A percentile compares a stretch with the other conserved stretches of the same genome.
These are phyloP conservation scores for Dipteronia sinensis DNA, from an alignment of 345 rosid species.

Conservation along the genomic window DNA sequence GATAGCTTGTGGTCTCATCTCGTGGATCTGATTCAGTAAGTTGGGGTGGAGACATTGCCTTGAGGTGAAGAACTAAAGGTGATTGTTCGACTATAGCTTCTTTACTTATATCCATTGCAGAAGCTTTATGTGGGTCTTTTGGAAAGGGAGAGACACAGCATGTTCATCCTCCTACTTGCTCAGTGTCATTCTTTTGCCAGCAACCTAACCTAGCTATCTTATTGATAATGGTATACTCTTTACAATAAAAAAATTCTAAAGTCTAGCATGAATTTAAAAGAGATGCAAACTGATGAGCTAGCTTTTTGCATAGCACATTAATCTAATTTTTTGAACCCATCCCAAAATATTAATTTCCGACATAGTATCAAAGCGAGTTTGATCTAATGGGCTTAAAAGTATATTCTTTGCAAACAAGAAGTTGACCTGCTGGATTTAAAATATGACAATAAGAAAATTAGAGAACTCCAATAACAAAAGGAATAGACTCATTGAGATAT, in stretches of 20 bases:
- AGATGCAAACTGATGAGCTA: not conserved
- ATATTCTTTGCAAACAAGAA: not conserved
- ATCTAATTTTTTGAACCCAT: not conserved
- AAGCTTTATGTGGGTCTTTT: not conserved
- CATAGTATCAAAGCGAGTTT: not conserved
- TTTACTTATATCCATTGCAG: not conserved
- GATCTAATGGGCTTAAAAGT: not conserved
- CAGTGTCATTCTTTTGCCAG: not conserved
- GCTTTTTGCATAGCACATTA: not conserved
- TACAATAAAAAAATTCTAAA: too few species aligned
- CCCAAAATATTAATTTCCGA: not conserved
- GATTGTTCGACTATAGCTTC: not conserved
- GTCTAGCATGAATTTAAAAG: not conserved
- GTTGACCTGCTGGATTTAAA: not conserved
- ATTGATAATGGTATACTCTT: not conserved
- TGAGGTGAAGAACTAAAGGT: not conserved
- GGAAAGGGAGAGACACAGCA: not conserved
- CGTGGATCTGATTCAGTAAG: too few species aligned
- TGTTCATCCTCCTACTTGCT: not conserved
- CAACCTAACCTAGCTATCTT: not conserved
- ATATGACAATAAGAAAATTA: not conserved
- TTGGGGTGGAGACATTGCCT: not conserved
- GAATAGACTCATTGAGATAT: not conserved
- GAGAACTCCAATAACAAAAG: not conserved
- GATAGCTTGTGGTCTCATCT: too few species aligned